Conservation (phyloP, 352 stramenopile genomes). For the Plasmopara muralis region DNA sequence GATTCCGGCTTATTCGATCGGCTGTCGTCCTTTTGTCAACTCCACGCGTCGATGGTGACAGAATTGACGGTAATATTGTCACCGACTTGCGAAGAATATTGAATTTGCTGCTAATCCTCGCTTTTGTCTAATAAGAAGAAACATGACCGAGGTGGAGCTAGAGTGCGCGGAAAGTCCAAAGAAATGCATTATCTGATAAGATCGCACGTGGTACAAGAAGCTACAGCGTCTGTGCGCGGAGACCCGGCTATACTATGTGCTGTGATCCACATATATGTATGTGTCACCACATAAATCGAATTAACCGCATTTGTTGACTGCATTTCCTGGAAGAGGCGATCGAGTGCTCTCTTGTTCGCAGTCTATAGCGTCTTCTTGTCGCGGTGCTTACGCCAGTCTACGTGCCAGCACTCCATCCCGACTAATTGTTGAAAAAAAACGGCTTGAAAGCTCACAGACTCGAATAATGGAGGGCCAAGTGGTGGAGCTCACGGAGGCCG, state of each 20-base stretch:
- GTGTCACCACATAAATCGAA: not conserved
- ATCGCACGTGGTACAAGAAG: constrained; percentile 2
- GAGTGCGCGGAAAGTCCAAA: too few species aligned
- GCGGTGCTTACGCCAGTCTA: not conserved
- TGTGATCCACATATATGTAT: not conserved
- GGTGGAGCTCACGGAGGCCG: constrained; percentile 79
- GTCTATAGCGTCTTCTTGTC: not conserved
- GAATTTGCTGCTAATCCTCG: too few species aligned
- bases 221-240: constrained; percentile 35
- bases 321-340: constrained; percentile 21
- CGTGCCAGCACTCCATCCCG: not conserved
- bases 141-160: too few species aligned
- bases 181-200: too few species aligned
- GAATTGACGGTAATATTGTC: too few species aligned
- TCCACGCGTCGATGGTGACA: too few species aligned
- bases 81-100: too few species aligned
- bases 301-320: not conserved
- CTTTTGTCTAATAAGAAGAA: too few species aligned
- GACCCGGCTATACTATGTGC: constrained; percentile 25
- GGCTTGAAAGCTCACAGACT: constrained; percentile 6
- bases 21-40: too few species aligned
- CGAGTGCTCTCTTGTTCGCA: not conserved
- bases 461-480: constrained; percentile 75
- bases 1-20: too few species aligned
- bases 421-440: not conserved